Percentiles rank a stretch among this genome's conserved stretches.
phyloP scores from a whole-genome alignment of 139 green algal genomes.

The Spirogloea muscicola region DNA sequence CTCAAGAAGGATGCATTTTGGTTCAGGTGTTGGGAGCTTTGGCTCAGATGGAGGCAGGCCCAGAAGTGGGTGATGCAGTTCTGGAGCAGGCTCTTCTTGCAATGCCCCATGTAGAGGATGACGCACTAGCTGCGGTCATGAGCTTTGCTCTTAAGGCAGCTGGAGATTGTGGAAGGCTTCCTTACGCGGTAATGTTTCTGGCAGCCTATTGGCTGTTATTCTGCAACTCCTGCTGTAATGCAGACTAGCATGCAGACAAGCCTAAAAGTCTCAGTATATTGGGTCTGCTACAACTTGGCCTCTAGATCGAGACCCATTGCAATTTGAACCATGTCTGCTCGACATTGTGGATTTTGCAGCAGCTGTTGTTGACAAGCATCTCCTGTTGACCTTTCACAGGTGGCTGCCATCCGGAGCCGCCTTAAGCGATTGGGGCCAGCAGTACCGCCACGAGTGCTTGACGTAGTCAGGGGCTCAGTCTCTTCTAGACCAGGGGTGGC shows the following conservation, averaged over 20 bases:
- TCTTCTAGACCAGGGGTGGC: slow-evolving; percentile 16
- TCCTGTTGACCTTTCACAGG: not conserved
- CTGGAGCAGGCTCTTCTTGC: slow-evolving; percentile 22
- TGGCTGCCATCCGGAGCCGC: slow-evolving; percentile 7
- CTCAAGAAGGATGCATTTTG: no score
- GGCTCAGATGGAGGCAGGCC: slow-evolving; percentile 49
- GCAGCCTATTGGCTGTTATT: no score
- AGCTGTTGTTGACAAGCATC: no score
- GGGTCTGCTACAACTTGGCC: no score
- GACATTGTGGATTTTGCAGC: no score
- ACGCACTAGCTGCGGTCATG: slow-evolving; percentile 20
- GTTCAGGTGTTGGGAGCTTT: slow-evolving; percentile 52
- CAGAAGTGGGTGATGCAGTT: slow-evolving; percentile 33
- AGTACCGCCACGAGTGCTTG: slow-evolving; percentile 17
- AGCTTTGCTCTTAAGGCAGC: slow-evolving; percentile 43
- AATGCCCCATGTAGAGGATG: slow-evolving; percentile 8
- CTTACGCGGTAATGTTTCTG: slow-evolving; percentile 31
- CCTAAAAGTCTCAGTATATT: no score
- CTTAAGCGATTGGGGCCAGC: slow-evolving; percentile 28
- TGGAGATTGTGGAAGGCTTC: slow-evolving; percentile 13
- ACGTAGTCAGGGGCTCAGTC: slow-evolving; percentile 9
- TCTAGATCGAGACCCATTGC: no score
- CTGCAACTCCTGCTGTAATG: no score
- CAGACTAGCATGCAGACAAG: no score
- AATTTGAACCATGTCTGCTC: no score